Conservation (phyloP, 495 filamentous ascomycete species). For the Trichoderma virens region DNA sequence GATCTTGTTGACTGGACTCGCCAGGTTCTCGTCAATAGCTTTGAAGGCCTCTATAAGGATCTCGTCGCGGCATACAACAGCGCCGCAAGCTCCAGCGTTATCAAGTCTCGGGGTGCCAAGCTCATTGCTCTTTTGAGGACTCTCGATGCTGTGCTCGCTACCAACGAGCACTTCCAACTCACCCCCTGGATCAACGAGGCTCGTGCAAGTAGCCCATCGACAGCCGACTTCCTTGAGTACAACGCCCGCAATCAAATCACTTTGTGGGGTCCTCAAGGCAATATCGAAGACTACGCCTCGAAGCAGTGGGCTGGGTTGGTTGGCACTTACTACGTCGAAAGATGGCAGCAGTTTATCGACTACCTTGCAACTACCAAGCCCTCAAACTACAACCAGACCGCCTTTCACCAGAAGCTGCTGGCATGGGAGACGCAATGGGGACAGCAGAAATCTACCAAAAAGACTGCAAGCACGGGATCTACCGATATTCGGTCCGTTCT, state of each 20-base stretch:
- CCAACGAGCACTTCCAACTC: constrained; percentile 38
- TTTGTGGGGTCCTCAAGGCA: constrained; percentile 43
- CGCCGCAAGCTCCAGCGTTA: constrained; percentile 12
- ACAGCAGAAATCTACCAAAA: constrained; percentile 20
- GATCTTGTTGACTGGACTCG: constrained; percentile 47
- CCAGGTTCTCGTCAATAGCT: constrained; percentile 43
- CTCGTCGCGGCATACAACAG: constrained; percentile 30
- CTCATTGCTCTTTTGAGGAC: constrained; percentile 28
- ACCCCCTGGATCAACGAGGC: constrained; percentile 36
- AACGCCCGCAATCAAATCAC: constrained; percentile 48
- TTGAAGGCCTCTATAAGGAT: constrained; percentile 31
- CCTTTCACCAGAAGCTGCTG: constrained; percentile 22
- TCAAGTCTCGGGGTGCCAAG: constrained; percentile 22
- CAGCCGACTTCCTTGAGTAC: constrained; percentile 38
- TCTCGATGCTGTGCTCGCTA: constrained; percentile 38
- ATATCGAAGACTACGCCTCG: constrained; percentile 45
- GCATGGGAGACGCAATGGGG: constrained; percentile 39
- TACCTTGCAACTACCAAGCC: constrained; percentile 31
- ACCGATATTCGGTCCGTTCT: constrained; percentile 19
- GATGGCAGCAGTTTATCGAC: constrained; percentile 41
- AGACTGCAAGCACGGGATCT: constrained; percentile 3
- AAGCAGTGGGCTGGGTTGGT: constrained; percentile 45
- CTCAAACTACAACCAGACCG: constrained; percentile 27
- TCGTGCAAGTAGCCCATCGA: constrained; percentile 26
- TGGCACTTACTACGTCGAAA: constrained; percentile 38